phyloP scores from a whole-genome alignment of 345 rosid species.

The Capsella bursapastoris region DNA sequence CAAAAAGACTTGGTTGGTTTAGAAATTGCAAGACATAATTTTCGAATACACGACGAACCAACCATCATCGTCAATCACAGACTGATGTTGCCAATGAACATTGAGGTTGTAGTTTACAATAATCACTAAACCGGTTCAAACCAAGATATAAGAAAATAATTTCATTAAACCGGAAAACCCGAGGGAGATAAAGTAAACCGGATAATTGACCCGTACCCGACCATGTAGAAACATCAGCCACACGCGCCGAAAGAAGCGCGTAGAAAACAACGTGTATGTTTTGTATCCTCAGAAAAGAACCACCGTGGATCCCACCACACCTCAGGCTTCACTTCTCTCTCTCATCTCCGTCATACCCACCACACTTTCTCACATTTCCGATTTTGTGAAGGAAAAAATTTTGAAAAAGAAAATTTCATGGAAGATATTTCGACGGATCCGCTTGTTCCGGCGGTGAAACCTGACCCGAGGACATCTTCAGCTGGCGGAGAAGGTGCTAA shows the following conservation, averaged over 20 bases:
- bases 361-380: neutral
- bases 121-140: neutral
- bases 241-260: constrained; percentile 43
- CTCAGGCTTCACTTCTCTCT: constrained; percentile 17
- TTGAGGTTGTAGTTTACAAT: neutral
- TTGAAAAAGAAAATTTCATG: constrained; percentile 13
- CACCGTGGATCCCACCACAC: constrained; percentile 47
- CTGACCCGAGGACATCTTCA: constrained; percentile 44
- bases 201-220: constrained; percentile 4
- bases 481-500: constrained; percentile 27
- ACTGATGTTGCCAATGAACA: too few species aligned
- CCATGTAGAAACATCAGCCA: neutral
- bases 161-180: neutral
- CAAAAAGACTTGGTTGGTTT: neutral
- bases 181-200: neutral
- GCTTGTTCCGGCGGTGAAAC: constrained; percentile 68
- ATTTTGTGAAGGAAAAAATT: too few species aligned
- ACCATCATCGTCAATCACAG: too few species aligned
- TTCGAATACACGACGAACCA: too few species aligned
- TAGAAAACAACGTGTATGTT: constrained; percentile 32
- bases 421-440: constrained; percentile 60
- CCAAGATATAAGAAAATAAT: too few species aligned
- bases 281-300: constrained; percentile 46
- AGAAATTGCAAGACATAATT: too few species aligned
- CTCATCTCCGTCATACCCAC: constrained; percentile 38